Base-by-base conservation (phyloP, 345 rosid species). In the Theobroma cacao region DNA sequence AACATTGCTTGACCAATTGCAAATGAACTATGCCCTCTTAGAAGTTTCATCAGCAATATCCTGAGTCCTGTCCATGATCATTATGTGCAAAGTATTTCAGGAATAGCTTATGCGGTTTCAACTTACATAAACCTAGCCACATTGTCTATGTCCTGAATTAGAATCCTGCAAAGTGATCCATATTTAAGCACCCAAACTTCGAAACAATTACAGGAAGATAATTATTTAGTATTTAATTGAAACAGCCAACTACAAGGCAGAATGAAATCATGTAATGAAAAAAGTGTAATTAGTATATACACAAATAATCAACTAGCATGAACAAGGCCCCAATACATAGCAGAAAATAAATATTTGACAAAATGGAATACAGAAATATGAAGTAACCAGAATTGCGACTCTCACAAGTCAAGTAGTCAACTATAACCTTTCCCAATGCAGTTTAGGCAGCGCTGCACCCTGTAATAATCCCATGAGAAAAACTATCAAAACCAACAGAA, bases 381-480 rank as follows among this genome's bases (percentile, higher is more conserved):
- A 47, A 17, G 74, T 30, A 45, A 47, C 11, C 7, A 69, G 22
- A 69, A 28, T 12, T 30, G 38, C 30, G 18, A 31, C 45, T 50
- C 45, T 20, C 31, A 20, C 45, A 10, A 50, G 20, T 31, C 28
- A 50, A 38, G 28, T 24, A 70, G 52, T 86, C 84, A 86, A 62
- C 28, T 20, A 48, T 86, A 86, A 53, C 84, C 93, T 80, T 87
- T 91, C 13, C 94, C 98, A 56, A 90, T 43, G 76, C 97, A 94
- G 84, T 90, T 94, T 50, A 94, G 88, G 84, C 97, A 94, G 38
- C 86, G 87, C 76, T 94, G 95, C 66, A 94, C 85, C 89, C 97
- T 92, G 89, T 58, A 85, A 84, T 36, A 33, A 72, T 72, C 43
- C 15, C 15, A 62, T 9, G 10, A 80, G 24, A 15, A 74, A 70